Evolutionary conservation across 257 asterid genomes (phyloP), one percentile per base, ranked within the genome.

Genomic region (Cinchona pubescens): DNA sequence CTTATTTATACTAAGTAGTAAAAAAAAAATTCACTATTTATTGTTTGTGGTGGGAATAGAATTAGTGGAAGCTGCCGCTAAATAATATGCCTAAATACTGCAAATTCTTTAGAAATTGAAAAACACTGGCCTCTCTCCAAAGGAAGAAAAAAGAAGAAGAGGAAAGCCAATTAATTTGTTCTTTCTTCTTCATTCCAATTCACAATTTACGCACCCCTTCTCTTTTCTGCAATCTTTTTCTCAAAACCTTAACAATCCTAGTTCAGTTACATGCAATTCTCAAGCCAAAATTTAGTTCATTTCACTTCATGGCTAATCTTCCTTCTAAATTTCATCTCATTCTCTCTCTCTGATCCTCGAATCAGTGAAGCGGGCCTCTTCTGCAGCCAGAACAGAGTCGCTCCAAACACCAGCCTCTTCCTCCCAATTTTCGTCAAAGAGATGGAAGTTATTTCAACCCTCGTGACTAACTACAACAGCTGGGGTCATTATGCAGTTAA

Each of bases 391-490:
- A 21, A 43, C 15, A 75, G 68, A 51, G 62, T 83, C 32, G 76
- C 89, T 59, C 78, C 90, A 7, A 82, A 81, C 80, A 1, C 68
- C 60, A 80, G 64, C 79, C n/a, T n/a, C n/a, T 76, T 34, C 86
- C 76, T 89, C 81, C 93, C 97, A 0, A 70, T 82, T 1, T 94
- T 94, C 78, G 86, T 81, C 8, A 56, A 21, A 29, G 86, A 53
- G 18, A 94, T 94, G 98, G 94, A 89, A 62, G 69, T 43, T 27
- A 81, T 94, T 1, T 87, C 96, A 30, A 87, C 86, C 61, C 89
- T 62, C 7, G 88, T 94, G 23, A 86, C 82, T 3, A 80, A 83
- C n/a, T n/a, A n/a, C 35, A 37, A 59, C 35, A 46, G 73, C 37
- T 87, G 90, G 92, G 98, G 97, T 0, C 40, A 16, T 23, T 61